Conservation (phyloP, 495 filamentous ascomycete species). For the Xylaria bambusicola region DNA sequence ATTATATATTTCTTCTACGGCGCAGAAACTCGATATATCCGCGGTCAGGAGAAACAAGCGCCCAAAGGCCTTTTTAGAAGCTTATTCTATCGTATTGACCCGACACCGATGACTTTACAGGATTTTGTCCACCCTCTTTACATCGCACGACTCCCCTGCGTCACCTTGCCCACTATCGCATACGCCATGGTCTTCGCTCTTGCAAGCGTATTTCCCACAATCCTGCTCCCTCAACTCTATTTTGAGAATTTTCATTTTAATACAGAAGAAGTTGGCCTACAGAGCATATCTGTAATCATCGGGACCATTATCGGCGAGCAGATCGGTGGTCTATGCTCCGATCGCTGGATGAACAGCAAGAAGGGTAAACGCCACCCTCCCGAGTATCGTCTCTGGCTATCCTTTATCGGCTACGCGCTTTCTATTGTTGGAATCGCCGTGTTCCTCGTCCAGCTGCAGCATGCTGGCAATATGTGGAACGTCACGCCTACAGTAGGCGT, state of each 20-base stretch:
- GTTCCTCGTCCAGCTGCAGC: conserved; percentile 48
- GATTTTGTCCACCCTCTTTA: conserved; percentile 54
- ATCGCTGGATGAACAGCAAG: conserved; percentile 51
- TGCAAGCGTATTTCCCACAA: conserved; percentile 47
- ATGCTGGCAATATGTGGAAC: conserved; percentile 42
- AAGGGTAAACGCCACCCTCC: conserved; percentile 28
- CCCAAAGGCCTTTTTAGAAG: conserved; percentile 45
- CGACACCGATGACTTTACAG: conserved; percentile 35
- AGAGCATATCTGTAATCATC: conserved; percentile 55
- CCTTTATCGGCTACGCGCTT: conserved; percentile 49
- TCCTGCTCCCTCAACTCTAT: conserved; percentile 56
- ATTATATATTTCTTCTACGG: conserved; percentile 59
- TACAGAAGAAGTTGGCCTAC: conserved; percentile 54
- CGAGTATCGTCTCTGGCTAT: conserved; percentile 53
- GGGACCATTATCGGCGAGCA: conserved; percentile 59
- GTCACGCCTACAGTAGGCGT: conserved; percentile 54
- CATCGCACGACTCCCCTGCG: conserved; percentile 40
- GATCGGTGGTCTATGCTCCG: conserved; percentile 50
- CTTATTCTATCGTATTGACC: conserved; percentile 43
- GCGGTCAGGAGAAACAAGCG: conserved; percentile 26
- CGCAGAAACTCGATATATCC: conserved; percentile 56
- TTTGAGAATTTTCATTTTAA: conserved; percentile 54
- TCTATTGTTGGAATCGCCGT: conserved; percentile 54
- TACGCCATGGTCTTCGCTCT: conserved; percentile 58
- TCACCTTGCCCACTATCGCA: conserved; percentile 51